phyloP scores from a whole-genome alignment of 495 filamentous ascomycete genomes.

The Lasiosphaeris hirsuta region DNA sequence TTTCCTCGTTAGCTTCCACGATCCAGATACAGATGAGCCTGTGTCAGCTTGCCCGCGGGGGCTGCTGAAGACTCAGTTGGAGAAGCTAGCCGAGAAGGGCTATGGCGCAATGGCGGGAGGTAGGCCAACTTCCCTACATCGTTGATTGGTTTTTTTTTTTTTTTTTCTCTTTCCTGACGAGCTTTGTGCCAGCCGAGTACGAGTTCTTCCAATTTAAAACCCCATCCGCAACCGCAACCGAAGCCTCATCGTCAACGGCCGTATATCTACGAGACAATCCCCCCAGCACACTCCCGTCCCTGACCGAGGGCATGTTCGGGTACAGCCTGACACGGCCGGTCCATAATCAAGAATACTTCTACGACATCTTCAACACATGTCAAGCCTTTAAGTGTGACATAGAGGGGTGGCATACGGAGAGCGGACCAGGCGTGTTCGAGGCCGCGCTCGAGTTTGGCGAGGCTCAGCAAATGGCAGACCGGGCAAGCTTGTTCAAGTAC shows the following conservation, averaged over 20 bases:
- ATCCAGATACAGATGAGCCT: slow-evolving; percentile 65
- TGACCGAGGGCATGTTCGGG: slow-evolving; percentile 98
- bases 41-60: slow-evolving; percentile 81
- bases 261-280: slow-evolving; percentile 70
- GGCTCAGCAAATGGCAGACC: slow-evolving; percentile 82
- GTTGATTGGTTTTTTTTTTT: neutral
- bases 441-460: slow-evolving; percentile 88
- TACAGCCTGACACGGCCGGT: slow-evolving; percentile 91
- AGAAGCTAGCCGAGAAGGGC: slow-evolving; percentile 62
- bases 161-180: slow-evolving; percentile 10
- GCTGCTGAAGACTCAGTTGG: slow-evolving; percentile 62
- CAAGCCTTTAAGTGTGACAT: slow-evolving; percentile 76
- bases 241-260: slow-evolving; percentile 68
- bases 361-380: slow-evolving; percentile 83
- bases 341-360: slow-evolving; percentile 93
- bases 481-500: slow-evolving; percentile 91
- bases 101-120: slow-evolving; percentile 91
- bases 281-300: slow-evolving; percentile 62
- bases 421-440: slow-evolving; percentile 92
- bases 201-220: slow-evolving; percentile 94
- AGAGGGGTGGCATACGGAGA: slow-evolving; percentile 98
- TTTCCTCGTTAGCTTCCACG: slow-evolving; percentile 85
- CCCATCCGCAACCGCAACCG: slow-evolving; percentile 49
- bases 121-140: slow-evolving; percentile 38
- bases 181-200: slow-evolving; percentile 68